A percentile compares a stretch with the other conserved stretches of the same genome.
Evolutionary conservation across 2,329 filamentous ascomycete species (phyloP).

Genomic region (Botryotinia narcissicola): DNA sequence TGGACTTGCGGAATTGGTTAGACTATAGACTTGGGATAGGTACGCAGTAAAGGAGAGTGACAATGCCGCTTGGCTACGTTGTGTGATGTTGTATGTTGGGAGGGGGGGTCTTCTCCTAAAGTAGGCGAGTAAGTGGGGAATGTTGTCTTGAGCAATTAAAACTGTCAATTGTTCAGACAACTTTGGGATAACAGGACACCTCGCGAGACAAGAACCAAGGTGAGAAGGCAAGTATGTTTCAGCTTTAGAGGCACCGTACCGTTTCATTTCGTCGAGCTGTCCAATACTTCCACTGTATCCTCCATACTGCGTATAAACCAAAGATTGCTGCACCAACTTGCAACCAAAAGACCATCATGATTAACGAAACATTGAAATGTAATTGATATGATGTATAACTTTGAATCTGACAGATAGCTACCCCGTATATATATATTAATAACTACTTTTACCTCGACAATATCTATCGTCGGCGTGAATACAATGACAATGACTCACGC

Average conservation of each 20-base stretch:
- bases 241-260: not conserved
- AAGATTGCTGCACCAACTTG: not conserved
- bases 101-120: not conserved
- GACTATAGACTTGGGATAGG: not conserved
- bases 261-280: not conserved
- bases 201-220: too few species aligned
- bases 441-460: not conserved
- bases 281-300: not conserved
- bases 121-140: not conserved
- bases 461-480: not conserved
- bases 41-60: not conserved
- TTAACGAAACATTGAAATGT: not conserved
- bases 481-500: not conserved
- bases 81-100: not conserved
- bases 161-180: not conserved
- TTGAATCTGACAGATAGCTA: not conserved
- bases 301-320: conserved; percentile 5
- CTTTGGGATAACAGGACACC: too few species aligned
- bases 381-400: not conserved
- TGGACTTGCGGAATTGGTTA: not conserved
- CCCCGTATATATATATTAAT: not conserved
- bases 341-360: not conserved
- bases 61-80: not conserved
- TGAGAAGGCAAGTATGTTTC: not conserved
- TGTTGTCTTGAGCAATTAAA: not conserved